A percentile compares a stretch with the other conserved stretches of the same genome.
Conservation (phyloP, 441 rosid genomes). For the Monsonia emarginata region DNA sequence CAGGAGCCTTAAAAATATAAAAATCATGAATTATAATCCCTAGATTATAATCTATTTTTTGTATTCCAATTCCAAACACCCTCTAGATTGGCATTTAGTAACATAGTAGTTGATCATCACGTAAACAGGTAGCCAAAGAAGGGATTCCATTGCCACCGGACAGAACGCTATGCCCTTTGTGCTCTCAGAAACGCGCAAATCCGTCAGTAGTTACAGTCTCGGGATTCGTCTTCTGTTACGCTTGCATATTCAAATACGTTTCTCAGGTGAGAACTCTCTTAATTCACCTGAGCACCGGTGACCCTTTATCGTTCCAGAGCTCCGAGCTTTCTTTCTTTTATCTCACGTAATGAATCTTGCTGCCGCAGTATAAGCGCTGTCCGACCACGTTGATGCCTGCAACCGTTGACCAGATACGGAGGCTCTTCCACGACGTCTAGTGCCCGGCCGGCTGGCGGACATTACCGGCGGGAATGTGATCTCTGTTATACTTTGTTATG, state of each 20-base stretch:
- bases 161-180: constrained; percentile 74
- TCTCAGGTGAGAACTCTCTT: constrained; percentile 55
- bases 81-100: too few species aligned
- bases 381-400: constrained; percentile 80
- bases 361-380: constrained; percentile 75
- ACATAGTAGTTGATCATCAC: too few species aligned
- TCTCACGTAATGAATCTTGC: not conserved
- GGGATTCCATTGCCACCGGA: constrained; percentile 75
- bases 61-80: too few species aligned
- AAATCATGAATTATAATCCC: too few species aligned
- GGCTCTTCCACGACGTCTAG: constrained; percentile 85
- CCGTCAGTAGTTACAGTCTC: constrained; percentile 91
- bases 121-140: constrained; percentile 70
- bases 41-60: too few species aligned
- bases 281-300: not conserved
- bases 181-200: constrained; percentile 88
- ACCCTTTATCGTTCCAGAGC: not conserved
- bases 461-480: not conserved
- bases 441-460: too few species aligned
- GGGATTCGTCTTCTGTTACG: constrained; percentile 91
- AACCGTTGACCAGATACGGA: constrained; percentile 67
- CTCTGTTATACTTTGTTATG: not conserved
- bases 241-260: constrained; percentile 84
- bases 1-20: too few species aligned
- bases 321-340: too few species aligned